Base-by-base conservation (phyloP, 2,329 filamentous ascomycete species). In the Ophiosphaerella herpotricha region DNA sequence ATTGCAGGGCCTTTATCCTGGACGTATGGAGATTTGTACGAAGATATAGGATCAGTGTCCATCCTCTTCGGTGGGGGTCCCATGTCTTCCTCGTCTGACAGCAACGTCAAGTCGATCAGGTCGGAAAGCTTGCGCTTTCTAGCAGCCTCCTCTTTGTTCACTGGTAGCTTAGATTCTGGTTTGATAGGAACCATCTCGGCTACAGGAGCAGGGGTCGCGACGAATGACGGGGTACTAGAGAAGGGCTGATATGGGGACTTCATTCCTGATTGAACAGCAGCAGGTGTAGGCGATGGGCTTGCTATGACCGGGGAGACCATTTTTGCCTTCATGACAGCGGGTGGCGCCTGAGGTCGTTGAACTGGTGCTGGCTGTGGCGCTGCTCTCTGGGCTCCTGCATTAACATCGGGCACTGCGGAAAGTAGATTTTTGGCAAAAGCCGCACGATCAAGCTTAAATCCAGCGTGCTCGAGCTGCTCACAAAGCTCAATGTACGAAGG, bases 401-500 rank as follows among this genome's bases (percentile, higher is more conserved):
- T 73, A 9, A 74, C 61, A 52, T 79, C 75, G 9, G 78, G 75
- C 0, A 79, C 74, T 23, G 75, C 74, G 34, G 68, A 64, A 6
- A 82, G 72, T 13, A 85, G 64, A 52, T 75, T 76, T 54, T 78
- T 75, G 9, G 83, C 83, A 40, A 85, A 80, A 0, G 74, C 68
- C 5, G 79, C 77, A 46, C 81, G 74, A 54, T 84, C 78, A 31
- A 85, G 71, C 29, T 65, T 72, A 13, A 83, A 68, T 0, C 78
- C 79, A 57, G 74, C 74, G 1, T 57, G 61, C 53, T 85, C 82
- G 5, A 85, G 65, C 39, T 74, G 71, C 51, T 81, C 76, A 58
- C 83, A 85, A 2, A 85, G 66, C 43, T 81, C 75, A 50, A 78
- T 76, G 54, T 85, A 85, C 2, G 76, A 81, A 2, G 82, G 81